Base-by-base conservation (phyloP, 768 basidiomycete species). In the Crassisporium funariophilum region DNA sequence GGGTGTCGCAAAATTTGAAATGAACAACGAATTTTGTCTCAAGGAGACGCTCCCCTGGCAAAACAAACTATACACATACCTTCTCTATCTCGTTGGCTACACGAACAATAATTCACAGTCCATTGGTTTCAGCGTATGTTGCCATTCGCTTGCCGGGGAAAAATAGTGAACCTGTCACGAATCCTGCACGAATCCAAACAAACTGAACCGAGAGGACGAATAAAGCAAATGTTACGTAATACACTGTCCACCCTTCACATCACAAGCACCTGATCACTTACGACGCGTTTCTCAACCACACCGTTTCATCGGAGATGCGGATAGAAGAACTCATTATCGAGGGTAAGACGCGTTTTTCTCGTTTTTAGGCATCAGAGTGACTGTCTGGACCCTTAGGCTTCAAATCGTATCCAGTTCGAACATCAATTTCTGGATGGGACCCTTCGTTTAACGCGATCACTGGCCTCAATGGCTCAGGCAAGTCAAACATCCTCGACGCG, bases 401-500 rank as follows among this genome's bases (percentile, higher is more conserved):
- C 78, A 98, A 99, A 66, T 95, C 93, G 2, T 98, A 98, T 64
- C 95, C 95, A 8, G 93, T 95, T 21, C 82, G 95, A 40, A 98
- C 97, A 0, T 89, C 90, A 58, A 95, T 99, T 51, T 86, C 87
- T 0, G 95, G 95, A 51, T 99, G 97, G 93, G 95, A 98, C 63
- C 71, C 91, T 5, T 95, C 92, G 4, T 99, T 99, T 80, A 98
- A 98, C 65, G 97, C 97, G 4, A 98, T 99, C 69, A 97, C 93
- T 4, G 95, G 95, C 36, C 80, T 91, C 55, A 93, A 93, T 73
- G 93, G 92, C 2, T 95, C 93, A 0, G 95, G 95, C 57, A 98
- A 99, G 74, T 97, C 94, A 49, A 99, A 99, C 72, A 98, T 99
- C 59, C 83, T 99, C 53, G 97, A 99, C 74, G 95, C 97, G 49